Evolutionary conservation across 1,284 basidiomycete genomes (phyloP), one percentile per base, ranked within the genome.

Genomic region (Abortiporus biennis): DNA sequence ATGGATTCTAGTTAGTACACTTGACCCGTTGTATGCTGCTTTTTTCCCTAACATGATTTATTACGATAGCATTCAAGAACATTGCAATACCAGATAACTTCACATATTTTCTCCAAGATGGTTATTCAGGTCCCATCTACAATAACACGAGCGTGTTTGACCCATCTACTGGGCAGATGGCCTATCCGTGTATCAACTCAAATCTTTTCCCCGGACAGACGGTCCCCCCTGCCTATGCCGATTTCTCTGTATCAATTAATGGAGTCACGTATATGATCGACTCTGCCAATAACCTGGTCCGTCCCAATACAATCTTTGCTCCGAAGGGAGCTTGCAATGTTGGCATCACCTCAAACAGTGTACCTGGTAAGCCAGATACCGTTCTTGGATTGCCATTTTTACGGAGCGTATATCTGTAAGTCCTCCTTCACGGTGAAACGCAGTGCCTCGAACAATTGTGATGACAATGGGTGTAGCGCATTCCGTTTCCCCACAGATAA

Each of bases 231-330:
- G 5, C 41, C 11, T 42, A 42, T 19, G 32, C 30, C 5, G 33
- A 42, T 17, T 36, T 42, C 22, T 23, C 17, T 8, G 35, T 42
- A 3, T 15, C 17, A 5, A 42, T 42, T 16, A 42, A 42, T 15
- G 41, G 41, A n/a, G 41, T 42, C 11, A 24, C 32, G 22, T 42
- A 42, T 21, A 37, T 36, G 35, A 36, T 42, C 15, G 41, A 42
- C 35, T 36, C 33, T 6, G 17, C 33, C 11, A 19, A 42, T 13
- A 37, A 36, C 16, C 20, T 42, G n/a, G 6, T 34, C 6, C 17
- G 16, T 17, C 12, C 13, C 13, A 20, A 20, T 13, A 25, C 32
- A 9, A 6, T 13, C 5, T 27, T 36, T 17, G 21, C 41, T 11
- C 33, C 33, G 3, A 36, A 4, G 15, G 41, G 41, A 20, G 36